Conservation (phyloP, 2,329 filamentous ascomycete species). For the Coniochaeta sp. region DNA sequence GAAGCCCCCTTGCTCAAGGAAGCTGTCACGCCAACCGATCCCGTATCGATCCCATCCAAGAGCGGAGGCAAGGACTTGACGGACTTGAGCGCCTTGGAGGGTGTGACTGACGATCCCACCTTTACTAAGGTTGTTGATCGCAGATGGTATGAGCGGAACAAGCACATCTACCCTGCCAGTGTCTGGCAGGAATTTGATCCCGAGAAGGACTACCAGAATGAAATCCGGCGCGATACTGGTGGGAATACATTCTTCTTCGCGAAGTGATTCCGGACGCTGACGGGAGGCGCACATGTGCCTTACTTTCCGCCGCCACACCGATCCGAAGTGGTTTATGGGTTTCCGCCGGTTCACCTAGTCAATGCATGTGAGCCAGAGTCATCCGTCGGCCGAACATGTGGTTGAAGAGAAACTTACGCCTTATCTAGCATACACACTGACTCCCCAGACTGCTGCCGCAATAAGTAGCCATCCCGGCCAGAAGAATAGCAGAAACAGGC, state of each 20-base stretch:
- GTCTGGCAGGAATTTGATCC: conserved; percentile 94
- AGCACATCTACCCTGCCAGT: conserved; percentile 95
- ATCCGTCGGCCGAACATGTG: not conserved
- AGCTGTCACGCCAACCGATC: conserved; percentile 18
- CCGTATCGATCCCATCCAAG: conserved; percentile 28
- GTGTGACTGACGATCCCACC: conserved; percentile 67
- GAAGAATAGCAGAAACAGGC: conserved; percentile 41
- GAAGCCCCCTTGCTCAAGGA: conserved; percentile 30
- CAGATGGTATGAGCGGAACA: conserved; percentile 94
- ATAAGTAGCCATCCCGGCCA: conserved; percentile 52
- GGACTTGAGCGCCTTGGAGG: conserved; percentile 58
- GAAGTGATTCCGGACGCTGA: conserved; percentile 19
- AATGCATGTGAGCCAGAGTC: not conserved
- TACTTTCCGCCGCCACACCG: conserved; percentile 1
- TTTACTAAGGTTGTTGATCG: conserved; percentile 92
- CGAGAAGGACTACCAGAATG: conserved; percentile 72
- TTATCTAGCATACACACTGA: conserved; percentile 21
- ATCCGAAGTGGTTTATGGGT: not conserved
- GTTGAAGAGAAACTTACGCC: not conserved
- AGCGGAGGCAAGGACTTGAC: conserved; percentile 29
- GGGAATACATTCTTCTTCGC: conserved; percentile 93
- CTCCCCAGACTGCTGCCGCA: conserved; percentile 23
- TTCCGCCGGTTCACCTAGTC: not conserved
- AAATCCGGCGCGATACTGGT: conserved; percentile 73
- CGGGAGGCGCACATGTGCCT: not conserved